Evolutionary conservation across 306 rosid species (phyloP).

Genomic region (Vigna radiata): DNA sequence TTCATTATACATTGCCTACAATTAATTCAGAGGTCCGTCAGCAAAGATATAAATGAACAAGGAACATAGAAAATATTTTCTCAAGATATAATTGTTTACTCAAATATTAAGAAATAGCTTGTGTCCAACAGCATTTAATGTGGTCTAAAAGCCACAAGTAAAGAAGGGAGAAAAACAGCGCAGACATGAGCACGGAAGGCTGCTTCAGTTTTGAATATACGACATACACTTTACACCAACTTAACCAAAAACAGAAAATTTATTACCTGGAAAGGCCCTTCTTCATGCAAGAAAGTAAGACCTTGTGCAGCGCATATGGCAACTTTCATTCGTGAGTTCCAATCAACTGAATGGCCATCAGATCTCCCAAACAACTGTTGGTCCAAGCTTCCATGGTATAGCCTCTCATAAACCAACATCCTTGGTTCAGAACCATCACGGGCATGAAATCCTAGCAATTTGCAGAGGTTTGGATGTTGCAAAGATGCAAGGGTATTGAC

Average conservation of each 20-base stretch:
- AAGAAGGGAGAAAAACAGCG: not conserved
- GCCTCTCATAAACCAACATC: slow-evolving; percentile 88
- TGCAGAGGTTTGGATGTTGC: slow-evolving; percentile 96
- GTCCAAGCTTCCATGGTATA: slow-evolving; percentile 82
- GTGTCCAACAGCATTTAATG: not conserved
- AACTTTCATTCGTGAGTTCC: slow-evolving; percentile 90
- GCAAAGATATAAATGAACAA: slow-evolving; percentile 38
- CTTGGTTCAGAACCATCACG: slow-evolving; percentile 66
- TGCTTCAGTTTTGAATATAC: slow-evolving; percentile 17
- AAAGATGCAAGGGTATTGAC: slow-evolving; percentile 71
- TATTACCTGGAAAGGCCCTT: slow-evolving; percentile 93
- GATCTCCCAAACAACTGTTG: slow-evolving; percentile 67
- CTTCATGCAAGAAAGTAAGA: slow-evolving; percentile 88
- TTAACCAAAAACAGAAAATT: slow-evolving; percentile 19
- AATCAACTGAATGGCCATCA: slow-evolving; percentile 76
- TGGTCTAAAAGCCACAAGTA: slow-evolving; percentile 13
- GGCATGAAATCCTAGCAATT: slow-evolving; percentile 87
- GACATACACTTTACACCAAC: not conserved
- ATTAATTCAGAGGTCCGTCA: slow-evolving; percentile 39
- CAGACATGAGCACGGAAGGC: not conserved
- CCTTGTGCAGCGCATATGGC: slow-evolving; percentile 90
- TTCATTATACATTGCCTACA: slow-evolving; percentile 92
- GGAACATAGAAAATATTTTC: slow-evolving; percentile 16
- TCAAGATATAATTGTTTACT: slow-evolving; percentile 19
- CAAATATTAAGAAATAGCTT: slow-evolving; percentile 5